A percentile compares a stretch with the other conserved stretches of the same genome.
Evolutionary conservation across 176 grass and related monocot genomes (phyloP).

Genomic region (Musa itinerans): DNA sequence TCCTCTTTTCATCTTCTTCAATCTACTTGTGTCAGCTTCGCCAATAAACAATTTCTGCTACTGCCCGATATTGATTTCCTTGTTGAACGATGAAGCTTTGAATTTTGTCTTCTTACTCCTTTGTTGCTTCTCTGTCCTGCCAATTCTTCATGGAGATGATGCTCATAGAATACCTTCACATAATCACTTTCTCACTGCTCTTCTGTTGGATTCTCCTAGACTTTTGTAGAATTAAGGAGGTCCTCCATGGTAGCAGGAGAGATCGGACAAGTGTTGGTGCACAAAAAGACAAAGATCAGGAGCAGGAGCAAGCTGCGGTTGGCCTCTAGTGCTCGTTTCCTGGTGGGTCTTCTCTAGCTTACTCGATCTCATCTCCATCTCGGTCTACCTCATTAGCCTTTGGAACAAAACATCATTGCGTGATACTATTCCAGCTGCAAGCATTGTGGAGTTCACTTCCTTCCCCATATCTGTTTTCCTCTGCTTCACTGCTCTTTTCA

Average conservation of each 20-base stretch:
- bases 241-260: neutral
- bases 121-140: no score
- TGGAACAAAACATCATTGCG: neutral
- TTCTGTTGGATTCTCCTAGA: conserved; percentile 33
- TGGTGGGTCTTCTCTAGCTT: conserved; percentile 62
- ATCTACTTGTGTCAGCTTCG: no score
- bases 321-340: conserved; percentile 43
- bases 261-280: neutral
- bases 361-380: conserved; percentile 25
- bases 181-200: conserved; percentile 24
- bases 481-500: conserved; percentile 25
- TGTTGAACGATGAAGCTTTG: neutral
- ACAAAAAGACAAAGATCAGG: neutral
- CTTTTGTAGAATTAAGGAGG: conserved; percentile 11
- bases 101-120: neutral
- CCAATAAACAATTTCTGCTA: no score
- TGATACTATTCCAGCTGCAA: conserved; percentile 2
- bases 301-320: conserved; percentile 8
- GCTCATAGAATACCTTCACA: conserved; percentile 20
- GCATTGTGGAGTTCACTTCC: conserved; percentile 27
- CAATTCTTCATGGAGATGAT: neutral
- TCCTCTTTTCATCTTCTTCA: no score
- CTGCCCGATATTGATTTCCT: neutral
- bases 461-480: conserved; percentile 29
- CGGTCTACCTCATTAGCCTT: conserved; percentile 22